Conservation (phyloP, 2,329 filamentous ascomycete genomes). For the Neofusicoccum umdonicola region DNA sequence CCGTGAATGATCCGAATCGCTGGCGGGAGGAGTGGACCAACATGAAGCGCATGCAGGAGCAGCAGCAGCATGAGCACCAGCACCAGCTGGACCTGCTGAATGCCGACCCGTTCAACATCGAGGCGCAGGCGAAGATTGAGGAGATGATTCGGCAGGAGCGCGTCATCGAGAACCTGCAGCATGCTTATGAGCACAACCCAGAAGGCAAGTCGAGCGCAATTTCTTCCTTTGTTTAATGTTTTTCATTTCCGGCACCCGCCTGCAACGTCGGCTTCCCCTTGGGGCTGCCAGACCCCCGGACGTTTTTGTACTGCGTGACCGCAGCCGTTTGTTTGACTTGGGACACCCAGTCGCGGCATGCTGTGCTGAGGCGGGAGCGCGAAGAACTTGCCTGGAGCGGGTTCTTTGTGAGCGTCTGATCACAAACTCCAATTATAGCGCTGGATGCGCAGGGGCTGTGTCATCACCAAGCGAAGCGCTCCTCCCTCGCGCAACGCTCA, state of each 20-base stretch:
- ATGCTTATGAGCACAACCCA: constrained; percentile 94
- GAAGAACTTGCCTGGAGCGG: background rate
- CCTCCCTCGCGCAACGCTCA: constrained; percentile 15
- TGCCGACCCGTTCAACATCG: constrained; percentile 89
- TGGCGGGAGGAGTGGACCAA: constrained; percentile 72
- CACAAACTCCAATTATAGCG: constrained; percentile 10
- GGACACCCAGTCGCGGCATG: background rate
- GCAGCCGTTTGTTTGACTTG: background rate
- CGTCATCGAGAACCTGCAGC: constrained; percentile 93
- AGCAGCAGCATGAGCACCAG: constrained; percentile 65
- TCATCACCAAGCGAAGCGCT: constrained; percentile 1
- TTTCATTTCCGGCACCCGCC: background rate
- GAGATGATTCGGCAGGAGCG: constrained; percentile 95
- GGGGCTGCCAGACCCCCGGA: background rate
- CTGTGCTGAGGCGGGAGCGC: background rate
- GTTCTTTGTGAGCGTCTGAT: constrained; percentile 6
- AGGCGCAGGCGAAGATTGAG: constrained; percentile 87
- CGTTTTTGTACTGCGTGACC: constrained; percentile 13
- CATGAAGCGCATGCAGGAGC: constrained; percentile 67
- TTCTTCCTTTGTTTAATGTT: constrained; percentile 2
- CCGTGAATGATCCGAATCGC: constrained; percentile 69
- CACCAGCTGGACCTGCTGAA: constrained; percentile 83
- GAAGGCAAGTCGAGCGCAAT: constrained; percentile 64
- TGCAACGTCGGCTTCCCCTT: background rate
- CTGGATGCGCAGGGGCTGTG: constrained; percentile 14